Conservation (phyloP, 345 rosid genomes). For the Draba incana region DNA sequence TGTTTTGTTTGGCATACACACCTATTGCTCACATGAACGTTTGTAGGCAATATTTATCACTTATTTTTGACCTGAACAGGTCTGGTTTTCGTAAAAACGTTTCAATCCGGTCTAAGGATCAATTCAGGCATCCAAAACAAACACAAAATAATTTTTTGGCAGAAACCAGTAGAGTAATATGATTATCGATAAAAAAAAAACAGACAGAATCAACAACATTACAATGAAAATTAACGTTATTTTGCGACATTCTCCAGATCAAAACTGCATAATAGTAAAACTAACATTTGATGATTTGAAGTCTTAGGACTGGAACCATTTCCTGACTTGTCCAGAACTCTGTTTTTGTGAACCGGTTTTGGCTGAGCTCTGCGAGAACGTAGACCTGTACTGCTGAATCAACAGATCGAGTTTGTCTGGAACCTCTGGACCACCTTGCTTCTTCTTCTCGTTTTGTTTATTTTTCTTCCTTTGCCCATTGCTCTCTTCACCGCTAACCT, state of each 20-base stretch:
- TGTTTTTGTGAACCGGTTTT: slow-evolving; percentile 50
- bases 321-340: slow-evolving; percentile 53
- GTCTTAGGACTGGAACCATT: slow-evolving; percentile 63
- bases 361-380: slow-evolving; percentile 61
- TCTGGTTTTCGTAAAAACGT: background rate
- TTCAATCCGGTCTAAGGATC: too few species aligned
- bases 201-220: background rate
- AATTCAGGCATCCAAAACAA: background rate
- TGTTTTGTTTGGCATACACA: too few species aligned
- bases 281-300: background rate
- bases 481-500: slow-evolving; percentile 42
- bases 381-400: slow-evolving; percentile 68
- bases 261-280: slow-evolving; percentile 11
- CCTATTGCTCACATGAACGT: too few species aligned
- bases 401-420: slow-evolving; percentile 70
- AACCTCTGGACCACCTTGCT: slow-evolving; percentile 51
- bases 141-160: slow-evolving; percentile 4
- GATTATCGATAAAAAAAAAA: background rate
- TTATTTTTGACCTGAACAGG: background rate
- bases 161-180: background rate
- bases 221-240: background rate
- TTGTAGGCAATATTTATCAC: too few species aligned
- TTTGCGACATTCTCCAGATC: slow-evolving; percentile 1
- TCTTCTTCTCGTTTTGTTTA: slow-evolving; percentile 46
- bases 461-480: slow-evolving; percentile 48